A percentile compares a stretch with the other conserved stretches of the same genome.
These are phyloP conservation scores for Candida adriatica DNA, from an alignment of 805 yeast species.

Conservation along the genomic window DNA sequence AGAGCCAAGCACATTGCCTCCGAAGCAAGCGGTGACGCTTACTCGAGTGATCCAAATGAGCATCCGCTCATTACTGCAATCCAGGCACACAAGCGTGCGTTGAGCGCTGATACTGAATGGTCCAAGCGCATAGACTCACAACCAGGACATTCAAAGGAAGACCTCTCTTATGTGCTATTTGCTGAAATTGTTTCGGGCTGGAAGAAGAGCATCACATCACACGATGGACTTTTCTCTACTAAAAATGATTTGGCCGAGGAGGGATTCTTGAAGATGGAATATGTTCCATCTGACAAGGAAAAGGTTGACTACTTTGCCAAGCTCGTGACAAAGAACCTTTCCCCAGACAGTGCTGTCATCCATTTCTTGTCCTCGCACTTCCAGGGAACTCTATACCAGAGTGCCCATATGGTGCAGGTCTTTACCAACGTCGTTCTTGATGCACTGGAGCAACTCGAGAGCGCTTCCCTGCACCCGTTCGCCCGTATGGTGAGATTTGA, in stretches of 20 bases:
- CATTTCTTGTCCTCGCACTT: constrained; percentile 67
- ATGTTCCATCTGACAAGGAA: constrained; percentile 72
- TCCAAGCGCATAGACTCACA: constrained; percentile 60
- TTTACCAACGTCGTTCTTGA: constrained; percentile 55
- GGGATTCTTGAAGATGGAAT: constrained; percentile 74
- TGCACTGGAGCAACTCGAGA: constrained; percentile 43
- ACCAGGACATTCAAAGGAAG: background rate
- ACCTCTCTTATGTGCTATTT: constrained; percentile 48
- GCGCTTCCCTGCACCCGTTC: constrained; percentile 78
- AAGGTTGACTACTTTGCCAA: constrained; percentile 46
- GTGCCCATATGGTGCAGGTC: constrained; percentile 60
- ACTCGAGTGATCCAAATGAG: constrained; percentile 31
- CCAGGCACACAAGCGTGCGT: constrained; percentile 38
- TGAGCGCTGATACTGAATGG: constrained; percentile 76
- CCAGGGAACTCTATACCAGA: constrained; percentile 69
- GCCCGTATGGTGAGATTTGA: constrained; percentile 73
- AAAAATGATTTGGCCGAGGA: constrained; percentile 49
- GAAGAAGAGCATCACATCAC: constrained; percentile 54
- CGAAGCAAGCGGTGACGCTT: constrained; percentile 23
- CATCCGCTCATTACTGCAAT: constrained; percentile 45
- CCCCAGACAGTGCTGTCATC: constrained; percentile 67
- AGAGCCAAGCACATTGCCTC: constrained; percentile 37
- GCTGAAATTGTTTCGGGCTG: constrained; percentile 65
- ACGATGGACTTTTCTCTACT: constrained; percentile 59
- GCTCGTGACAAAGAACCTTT: constrained; percentile 39